Conservation (phyloP, 768 basidiomycete genomes). For the Phylloporus scabripes region DNA sequence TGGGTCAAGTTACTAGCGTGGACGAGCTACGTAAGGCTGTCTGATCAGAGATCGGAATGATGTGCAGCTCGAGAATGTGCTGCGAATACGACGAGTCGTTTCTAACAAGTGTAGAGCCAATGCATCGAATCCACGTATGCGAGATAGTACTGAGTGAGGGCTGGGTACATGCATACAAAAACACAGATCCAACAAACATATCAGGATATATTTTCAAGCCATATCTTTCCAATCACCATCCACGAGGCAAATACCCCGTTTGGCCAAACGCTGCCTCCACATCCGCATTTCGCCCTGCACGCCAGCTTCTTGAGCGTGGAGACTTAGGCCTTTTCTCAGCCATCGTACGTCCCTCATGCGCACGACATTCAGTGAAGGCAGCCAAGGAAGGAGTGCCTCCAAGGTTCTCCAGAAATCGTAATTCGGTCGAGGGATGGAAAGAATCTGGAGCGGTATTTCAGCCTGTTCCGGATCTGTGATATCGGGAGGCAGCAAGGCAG, state of each 20-base stretch:
- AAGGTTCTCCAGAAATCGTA: constrained; percentile 52
- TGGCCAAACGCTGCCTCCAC: constrained; percentile 60
- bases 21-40: no score
- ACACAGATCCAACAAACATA: constrained; percentile 7
- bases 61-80: no score
- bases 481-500: constrained; percentile 36
- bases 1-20: no score
- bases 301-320: constrained; percentile 63
- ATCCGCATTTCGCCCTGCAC: constrained; percentile 77
- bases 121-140: not conserved
- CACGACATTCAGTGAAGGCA: constrained; percentile 54
- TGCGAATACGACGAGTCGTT: no score
- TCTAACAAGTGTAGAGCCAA: no score
- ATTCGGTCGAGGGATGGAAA: constrained; percentile 74
- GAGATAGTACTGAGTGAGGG: constrained; percentile 2
- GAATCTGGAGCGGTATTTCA: constrained; percentile 44
- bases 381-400: constrained; percentile 47
- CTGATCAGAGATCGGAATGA: no score
- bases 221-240: constrained; percentile 68
- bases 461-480: constrained; percentile 27
- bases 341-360: constrained; percentile 67
- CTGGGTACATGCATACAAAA: constrained; percentile 7
- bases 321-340: constrained; percentile 62
- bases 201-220: constrained; percentile 10
- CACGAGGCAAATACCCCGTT: constrained; percentile 55